A percentile compares a stretch with the other conserved stretches of the same genome.
Conservation (phyloP, 352 stramenopile species). For the Phytophthora sojae region DNA sequence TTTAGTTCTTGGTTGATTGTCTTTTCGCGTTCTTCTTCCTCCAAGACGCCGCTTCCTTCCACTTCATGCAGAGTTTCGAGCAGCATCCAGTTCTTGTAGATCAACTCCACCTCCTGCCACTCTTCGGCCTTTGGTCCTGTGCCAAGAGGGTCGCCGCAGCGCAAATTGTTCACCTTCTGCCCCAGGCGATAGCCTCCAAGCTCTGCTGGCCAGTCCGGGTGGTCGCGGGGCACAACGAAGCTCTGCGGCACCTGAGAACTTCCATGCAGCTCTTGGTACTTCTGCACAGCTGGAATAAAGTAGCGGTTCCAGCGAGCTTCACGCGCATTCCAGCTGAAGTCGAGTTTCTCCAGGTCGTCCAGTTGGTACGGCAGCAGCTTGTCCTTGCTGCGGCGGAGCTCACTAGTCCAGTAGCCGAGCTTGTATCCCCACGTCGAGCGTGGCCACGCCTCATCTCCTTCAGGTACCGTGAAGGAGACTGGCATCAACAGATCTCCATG, state of each 20-base stretch:
- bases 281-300: slow-evolving; percentile 45
- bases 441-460: slow-evolving; percentile 33
- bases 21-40: neutral
- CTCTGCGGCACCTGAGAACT: slow-evolving; percentile 42
- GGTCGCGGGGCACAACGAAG: slow-evolving; percentile 46
- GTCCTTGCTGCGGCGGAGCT: slow-evolving; percentile 40
- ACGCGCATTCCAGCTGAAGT: slow-evolving; percentile 48
- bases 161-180: slow-evolving; percentile 58
- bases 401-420: slow-evolving; percentile 49
- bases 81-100: slow-evolving; percentile 57
- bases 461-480: slow-evolving; percentile 41
- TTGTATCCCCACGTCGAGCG: slow-evolving; percentile 51
- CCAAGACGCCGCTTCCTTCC: neutral
- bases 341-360: slow-evolving; percentile 34
- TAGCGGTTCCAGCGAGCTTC: slow-evolving; percentile 49
- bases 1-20: slow-evolving; percentile 2
- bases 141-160: slow-evolving; percentile 26
- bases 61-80: slow-evolving; percentile 49
- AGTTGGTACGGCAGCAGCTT: slow-evolving; percentile 46
- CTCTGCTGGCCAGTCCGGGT: slow-evolving; percentile 35
- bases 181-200: slow-evolving; percentile 47
- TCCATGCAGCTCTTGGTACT: slow-evolving; percentile 40
- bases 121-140: slow-evolving; percentile 20
- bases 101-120: slow-evolving; percentile 46
- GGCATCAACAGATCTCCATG: slow-evolving; percentile 47